Conservation (phyloP, 2,329 filamentous ascomycete species). For the Pseudogymnoascus sp. region DNA sequence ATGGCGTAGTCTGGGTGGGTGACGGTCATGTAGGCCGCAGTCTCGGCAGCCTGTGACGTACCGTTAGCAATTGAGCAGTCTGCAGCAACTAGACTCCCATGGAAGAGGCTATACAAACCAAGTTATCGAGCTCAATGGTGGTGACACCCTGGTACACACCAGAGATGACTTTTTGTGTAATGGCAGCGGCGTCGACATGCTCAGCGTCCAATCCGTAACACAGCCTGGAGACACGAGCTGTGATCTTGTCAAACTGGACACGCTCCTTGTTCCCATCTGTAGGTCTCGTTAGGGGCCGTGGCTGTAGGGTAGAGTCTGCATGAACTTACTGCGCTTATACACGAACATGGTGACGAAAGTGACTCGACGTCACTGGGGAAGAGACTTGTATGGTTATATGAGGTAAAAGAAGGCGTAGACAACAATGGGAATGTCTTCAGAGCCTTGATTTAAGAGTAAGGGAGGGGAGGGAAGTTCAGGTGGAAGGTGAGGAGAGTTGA, state of each 20-base stretch:
- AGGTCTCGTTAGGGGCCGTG: slow-evolving; percentile 13
- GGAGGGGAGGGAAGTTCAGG: slow-evolving; percentile 9
- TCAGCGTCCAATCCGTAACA: slow-evolving; percentile 95
- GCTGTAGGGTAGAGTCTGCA: background rate
- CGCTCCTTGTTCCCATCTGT: slow-evolving; percentile 98
- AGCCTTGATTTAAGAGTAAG: slow-evolving; percentile 14
- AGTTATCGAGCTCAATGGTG: slow-evolving; percentile 89
- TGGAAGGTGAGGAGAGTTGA: slow-evolving; percentile 4
- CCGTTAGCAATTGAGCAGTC: slow-evolving; percentile 16
- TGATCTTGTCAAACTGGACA: slow-evolving; percentile 99
- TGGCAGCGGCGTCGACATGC: slow-evolving; percentile 94
- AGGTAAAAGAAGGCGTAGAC: background rate
- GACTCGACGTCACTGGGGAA: slow-evolving; percentile 1
- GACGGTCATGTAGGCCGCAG: slow-evolving; percentile 98
- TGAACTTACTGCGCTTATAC: slow-evolving; percentile 29
- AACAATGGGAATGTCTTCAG: slow-evolving; percentile 10
- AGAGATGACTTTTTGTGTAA: slow-evolving; percentile 98
- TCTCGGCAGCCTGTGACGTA: slow-evolving; percentile 75
- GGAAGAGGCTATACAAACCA: slow-evolving; percentile 54
- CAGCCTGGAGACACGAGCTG: slow-evolving; percentile 89
- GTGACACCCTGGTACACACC: slow-evolving; percentile 98
- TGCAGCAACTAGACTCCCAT: slow-evolving; percentile 14
- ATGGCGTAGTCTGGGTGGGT: slow-evolving; percentile 99
- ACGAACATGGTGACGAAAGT: slow-evolving; percentile 25
- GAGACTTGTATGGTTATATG: slow-evolving; percentile 3